A percentile compares a stretch with the other conserved stretches of the same genome.
These are phyloP conservation scores for Solanum hybrid DNA, from an alignment of 305 asterid genomes.

Conservation along the genomic window DNA sequence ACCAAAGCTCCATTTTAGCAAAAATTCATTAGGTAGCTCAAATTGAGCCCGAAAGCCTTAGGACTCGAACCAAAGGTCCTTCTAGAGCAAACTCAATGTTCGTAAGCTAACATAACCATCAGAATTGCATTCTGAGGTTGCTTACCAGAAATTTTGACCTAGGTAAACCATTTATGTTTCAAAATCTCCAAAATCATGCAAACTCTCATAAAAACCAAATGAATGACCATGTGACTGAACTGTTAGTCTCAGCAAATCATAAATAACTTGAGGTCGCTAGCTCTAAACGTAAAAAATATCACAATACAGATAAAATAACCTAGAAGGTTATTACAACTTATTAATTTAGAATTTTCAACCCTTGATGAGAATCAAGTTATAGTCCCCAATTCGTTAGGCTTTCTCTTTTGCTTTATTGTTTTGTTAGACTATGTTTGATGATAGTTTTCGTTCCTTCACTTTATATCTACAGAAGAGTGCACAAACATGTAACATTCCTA, in stretches of 20 bases:
- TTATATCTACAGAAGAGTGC: not conserved
- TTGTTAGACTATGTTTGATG: not conserved
- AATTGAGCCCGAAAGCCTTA: not conserved
- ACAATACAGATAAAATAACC: not conserved
- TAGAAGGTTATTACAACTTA: not conserved
- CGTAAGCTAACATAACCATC: not conserved
- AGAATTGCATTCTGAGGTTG: not conserved
- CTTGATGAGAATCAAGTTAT: not conserved
- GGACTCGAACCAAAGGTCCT: not conserved
- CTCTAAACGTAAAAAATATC: not conserved
- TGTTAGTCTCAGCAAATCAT: not conserved
- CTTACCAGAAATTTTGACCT: not conserved
- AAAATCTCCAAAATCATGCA: not conserved
- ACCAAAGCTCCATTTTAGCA: not conserved
- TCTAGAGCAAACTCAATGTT: not conserved
- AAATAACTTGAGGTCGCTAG: not conserved
- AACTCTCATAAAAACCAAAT: not conserved
- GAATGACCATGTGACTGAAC: not conserved
- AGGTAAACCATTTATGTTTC: not conserved
- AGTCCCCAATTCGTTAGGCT: not conserved
- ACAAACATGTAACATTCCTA: not conserved
- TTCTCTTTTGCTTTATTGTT: not conserved
- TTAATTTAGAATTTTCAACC: not conserved
- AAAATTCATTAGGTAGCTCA: not conserved
- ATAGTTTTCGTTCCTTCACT: not conserved